Evolutionary conservation across 2,329 filamentous ascomycete species (phyloP), one percentile per base, ranked within the genome.

Genomic region (Venturia carpophila): DNA sequence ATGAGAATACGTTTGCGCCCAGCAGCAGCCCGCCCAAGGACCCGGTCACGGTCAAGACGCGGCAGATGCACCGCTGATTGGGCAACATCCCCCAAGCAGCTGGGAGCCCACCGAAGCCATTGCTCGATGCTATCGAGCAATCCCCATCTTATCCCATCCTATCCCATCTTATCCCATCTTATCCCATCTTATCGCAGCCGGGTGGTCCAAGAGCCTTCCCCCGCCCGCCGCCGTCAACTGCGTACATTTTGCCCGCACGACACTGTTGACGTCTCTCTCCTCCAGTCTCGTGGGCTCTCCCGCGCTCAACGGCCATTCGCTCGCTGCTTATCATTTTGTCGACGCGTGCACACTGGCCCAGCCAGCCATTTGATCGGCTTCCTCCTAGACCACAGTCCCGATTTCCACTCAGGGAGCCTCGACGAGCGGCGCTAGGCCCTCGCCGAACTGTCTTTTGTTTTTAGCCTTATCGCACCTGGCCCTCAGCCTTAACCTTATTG

Each of bases 271-370:
- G 3, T 42, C 49, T 21, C 30, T 34, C 27, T 64, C 30, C 52
- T 45, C 49, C 42, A 19, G n/a, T n/a, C n/a, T n/a, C n/a, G n/a
- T n/a, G n/a, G n/a, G n/a, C n/a, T n/a, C n/a, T n/a, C n/a, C n/a
- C n/a, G n/a, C n/a, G n/a, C 37, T 45, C 5, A 41, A 19, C 27
- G 3, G 52, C 4, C 21, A 42, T 30, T 63, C 43, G 43, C 62
- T 15, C 11, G 24, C 41, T 58, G 47, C 63, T 64, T 64, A 64
- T 64, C 63, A 60, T 15, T 64, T 24, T 41, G 47, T 39, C 11
- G 13, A 30, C 13, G 10, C 30, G 7, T 58, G 37, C 63, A 42
- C 17, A 56, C 19, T 13, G 30, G 45, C 63, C 37, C 37, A 39
- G 63, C 42, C 42, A 37, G 47, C 62, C 62, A 63, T 24, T 34